These are phyloP conservation scores for Acanthamoeba healyi DNA, from an alignment of 208 protist species.

Conservation along the genomic window DNA sequence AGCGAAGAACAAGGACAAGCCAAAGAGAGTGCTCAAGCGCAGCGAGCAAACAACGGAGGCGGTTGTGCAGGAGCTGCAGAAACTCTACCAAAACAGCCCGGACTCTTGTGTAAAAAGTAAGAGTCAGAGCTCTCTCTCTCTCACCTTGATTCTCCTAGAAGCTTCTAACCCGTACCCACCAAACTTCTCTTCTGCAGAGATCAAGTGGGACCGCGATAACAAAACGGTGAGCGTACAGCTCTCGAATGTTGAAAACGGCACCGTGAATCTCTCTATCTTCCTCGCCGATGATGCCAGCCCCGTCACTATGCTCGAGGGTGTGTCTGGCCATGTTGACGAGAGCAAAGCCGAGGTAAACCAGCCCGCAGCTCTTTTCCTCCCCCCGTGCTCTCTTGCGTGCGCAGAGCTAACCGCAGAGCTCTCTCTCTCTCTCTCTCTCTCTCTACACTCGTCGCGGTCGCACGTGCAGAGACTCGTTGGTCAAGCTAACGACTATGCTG, in stretches of 20 bases:
- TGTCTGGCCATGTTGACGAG: slow-evolving; percentile 10
- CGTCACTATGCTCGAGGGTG: slow-evolving; percentile 33
- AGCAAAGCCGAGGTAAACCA: slow-evolving; percentile 39
- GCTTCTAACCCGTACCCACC: not conserved
- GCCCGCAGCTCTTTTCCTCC: not conserved
- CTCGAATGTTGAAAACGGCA: not conserved
- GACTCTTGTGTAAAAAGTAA: slow-evolving; percentile 60
- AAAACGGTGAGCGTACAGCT: not conserved
- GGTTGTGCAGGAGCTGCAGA: slow-evolving; percentile 15
- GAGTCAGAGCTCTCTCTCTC: no score
- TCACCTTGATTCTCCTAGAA: not conserved
- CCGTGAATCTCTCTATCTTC: slow-evolving; percentile 16
- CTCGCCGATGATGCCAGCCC: slow-evolving; percentile 10
- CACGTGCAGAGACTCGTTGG: not conserved
- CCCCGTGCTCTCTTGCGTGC: not conserved
- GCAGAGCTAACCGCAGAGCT: not conserved
- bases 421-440: not conserved
- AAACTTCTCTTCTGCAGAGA: not conserved
- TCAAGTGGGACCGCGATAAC: not conserved
- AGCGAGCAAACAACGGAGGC: not conserved
- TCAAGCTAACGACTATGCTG: slow-evolving; percentile 25
- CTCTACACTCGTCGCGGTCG: not conserved
- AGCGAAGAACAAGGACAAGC: not conserved
- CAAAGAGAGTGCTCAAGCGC: not conserved
- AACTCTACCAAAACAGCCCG: not conserved